phyloP scores from a whole-genome alignment of 306 rosid species.

The Gynostemma pentaphyllum region DNA sequence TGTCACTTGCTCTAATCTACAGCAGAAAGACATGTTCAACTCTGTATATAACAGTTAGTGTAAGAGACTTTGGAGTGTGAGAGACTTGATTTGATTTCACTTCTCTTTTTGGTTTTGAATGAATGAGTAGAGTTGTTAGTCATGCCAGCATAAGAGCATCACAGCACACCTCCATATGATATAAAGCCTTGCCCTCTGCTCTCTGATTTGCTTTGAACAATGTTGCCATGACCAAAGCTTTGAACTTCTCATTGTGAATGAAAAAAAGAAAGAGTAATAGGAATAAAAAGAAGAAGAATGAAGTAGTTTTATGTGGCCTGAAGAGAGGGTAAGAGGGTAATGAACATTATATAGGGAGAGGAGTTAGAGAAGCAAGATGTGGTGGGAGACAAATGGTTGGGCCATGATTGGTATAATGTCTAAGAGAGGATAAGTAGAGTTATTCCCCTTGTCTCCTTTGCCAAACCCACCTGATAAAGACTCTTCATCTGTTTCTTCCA shows the following conservation, averaged over 20 bases:
- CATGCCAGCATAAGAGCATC: constrained; percentile 72
- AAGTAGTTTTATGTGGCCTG: constrained; percentile 12
- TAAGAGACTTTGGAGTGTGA: not conserved
- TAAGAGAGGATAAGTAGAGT: not conserved
- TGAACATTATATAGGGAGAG: constrained; percentile 1
- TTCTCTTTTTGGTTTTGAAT: not conserved
- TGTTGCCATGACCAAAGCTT: constrained; percentile 47
- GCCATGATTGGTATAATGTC: constrained; percentile 3
- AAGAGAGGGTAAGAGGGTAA: constrained; percentile 1
- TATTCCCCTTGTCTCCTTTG: constrained; percentile 12
- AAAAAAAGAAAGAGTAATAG: not conserved
- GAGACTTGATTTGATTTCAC: not conserved
- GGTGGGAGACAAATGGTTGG: constrained; percentile 5
- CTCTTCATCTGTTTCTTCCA: constrained; percentile 8
- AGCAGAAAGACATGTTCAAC: not conserved
- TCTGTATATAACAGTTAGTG: not conserved
- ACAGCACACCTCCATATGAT: constrained; percentile 94
- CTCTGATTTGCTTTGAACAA: constrained; percentile 66
- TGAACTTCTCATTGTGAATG: constrained; percentile 37
- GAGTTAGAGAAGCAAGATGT: constrained; percentile 2
- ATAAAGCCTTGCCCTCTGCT: constrained; percentile 78
- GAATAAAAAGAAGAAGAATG: not conserved
- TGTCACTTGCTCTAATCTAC: not conserved
- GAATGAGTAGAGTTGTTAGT: constrained; percentile 18
- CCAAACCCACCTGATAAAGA: not conserved